Evolutionary conservation across 129 eudicot genomes (phyloP).

Genomic region (Mikania micrantha): DNA sequence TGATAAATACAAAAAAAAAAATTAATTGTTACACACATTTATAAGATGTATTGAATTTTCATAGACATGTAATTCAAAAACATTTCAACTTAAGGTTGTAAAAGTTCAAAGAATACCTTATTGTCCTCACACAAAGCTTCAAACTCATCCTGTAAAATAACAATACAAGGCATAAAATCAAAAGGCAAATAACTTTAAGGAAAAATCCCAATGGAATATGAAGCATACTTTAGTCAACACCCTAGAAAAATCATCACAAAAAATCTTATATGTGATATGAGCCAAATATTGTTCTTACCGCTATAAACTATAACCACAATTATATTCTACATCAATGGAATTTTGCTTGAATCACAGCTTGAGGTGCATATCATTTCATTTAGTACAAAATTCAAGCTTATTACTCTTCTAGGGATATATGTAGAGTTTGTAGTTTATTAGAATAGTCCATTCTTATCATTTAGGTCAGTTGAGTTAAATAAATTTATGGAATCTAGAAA

Average conservation of each 20-base stretch:
- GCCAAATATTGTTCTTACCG: background rate
- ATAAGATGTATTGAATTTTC: background rate
- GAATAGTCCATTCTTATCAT: background rate
- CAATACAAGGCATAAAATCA: conserved; percentile 15
- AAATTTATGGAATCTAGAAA: background rate
- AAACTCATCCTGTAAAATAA: conserved; percentile 46
- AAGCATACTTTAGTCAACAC: background rate
- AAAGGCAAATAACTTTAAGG: background rate
- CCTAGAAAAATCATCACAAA: background rate
- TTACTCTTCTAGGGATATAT: background rate
- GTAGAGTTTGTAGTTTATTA: background rate
- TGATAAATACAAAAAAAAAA: background rate
- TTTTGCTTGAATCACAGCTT: background rate
- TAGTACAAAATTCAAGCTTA: background rate
- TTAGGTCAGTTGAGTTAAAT: background rate
- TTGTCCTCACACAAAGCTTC: conserved; percentile 41
- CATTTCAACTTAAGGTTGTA: background rate
- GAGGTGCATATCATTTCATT: background rate
- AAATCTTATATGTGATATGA: background rate
- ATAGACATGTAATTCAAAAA: background rate
- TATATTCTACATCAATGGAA: background rate
- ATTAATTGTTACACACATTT: background rate
- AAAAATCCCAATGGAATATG: background rate
- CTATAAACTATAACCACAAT: background rate
- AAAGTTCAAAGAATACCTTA: conserved; percentile 30